phyloP scores from a whole-genome alignment of 108 stramenopile genomes.

The Fragilariopsis cylindrus region DNA sequence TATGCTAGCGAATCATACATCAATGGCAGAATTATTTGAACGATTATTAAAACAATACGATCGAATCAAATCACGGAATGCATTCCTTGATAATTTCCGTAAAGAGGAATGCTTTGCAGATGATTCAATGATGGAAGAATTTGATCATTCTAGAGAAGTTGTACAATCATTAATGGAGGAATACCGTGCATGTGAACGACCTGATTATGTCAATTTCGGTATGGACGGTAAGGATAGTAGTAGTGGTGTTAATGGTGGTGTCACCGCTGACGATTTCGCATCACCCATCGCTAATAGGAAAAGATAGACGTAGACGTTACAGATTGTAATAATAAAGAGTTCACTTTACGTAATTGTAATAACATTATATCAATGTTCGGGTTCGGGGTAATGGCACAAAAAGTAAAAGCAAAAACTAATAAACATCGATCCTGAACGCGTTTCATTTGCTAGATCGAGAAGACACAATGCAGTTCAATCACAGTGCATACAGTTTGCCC shows the following conservation, averaged over 20 bases:
- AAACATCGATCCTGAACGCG: too few species aligned
- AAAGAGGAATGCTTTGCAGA: conserved; percentile 91
- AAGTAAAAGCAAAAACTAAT: too few species aligned
- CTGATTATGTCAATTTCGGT: conserved; percentile 95
- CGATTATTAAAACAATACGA: conserved; percentile 91
- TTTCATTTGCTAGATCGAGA: too few species aligned
- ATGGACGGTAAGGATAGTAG: conserved; percentile 11
- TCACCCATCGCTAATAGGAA: conserved; percentile 4
- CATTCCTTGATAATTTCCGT: conserved; percentile 97
- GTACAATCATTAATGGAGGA: conserved; percentile 94
- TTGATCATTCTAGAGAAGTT: conserved; percentile 94
- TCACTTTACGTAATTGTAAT: too few species aligned
- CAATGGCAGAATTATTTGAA: conserved; percentile 95
- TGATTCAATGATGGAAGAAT: conserved; percentile 94
- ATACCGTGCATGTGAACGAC: conserved; percentile 95
- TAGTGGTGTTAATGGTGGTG: neutral
- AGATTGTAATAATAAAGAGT: neutral
- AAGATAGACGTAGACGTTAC: neutral
- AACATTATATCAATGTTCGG: too few species aligned
- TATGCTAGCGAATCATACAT: conserved; percentile 98
- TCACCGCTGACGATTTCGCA: neutral
- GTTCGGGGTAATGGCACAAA: too few species aligned
- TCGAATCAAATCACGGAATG: conserved; percentile 91
- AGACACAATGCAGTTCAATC: too few species aligned
- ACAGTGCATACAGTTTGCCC: too few species aligned